Evolutionary conservation across 805 yeast genomes (phyloP).

Genomic region (Metschnikowia amazonensis): DNA sequence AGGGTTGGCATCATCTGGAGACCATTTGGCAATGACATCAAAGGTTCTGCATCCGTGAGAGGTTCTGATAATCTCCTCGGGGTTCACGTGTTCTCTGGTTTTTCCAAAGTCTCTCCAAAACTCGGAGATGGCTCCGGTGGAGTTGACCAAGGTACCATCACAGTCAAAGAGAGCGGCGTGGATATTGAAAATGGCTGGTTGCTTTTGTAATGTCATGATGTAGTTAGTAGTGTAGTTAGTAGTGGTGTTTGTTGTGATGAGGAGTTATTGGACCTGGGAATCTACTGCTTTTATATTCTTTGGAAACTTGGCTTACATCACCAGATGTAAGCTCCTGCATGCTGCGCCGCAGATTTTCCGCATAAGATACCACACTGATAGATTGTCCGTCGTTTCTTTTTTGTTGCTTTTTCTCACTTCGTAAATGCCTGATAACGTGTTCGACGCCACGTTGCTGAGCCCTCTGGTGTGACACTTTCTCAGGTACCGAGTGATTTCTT

Average conservation of each 20-base stretch:
- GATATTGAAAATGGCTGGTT: conserved; percentile 42
- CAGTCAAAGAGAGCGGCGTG: conserved; percentile 68
- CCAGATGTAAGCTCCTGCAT: background rate
- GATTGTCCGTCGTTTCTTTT: conserved; percentile 1
- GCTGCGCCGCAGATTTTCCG: conserved; percentile 6
- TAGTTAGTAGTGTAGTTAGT: too few species aligned
- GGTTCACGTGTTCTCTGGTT: conserved; percentile 63
- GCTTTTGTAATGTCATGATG: conserved; percentile 24
- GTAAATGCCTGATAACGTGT: background rate
- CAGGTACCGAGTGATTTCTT: too few species aligned
- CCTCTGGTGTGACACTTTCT: too few species aligned
- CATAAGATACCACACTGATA: background rate
- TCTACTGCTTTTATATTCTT: background rate
- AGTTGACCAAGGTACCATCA: conserved; percentile 82
- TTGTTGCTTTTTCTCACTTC: background rate
- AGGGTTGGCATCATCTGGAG: conserved; percentile 68
- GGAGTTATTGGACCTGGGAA: background rate
- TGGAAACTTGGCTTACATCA: background rate
- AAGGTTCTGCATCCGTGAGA: conserved; percentile 83
- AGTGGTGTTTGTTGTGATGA: too few species aligned
- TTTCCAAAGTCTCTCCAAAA: conserved; percentile 75
- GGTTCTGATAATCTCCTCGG: conserved; percentile 66
- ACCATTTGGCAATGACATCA: conserved; percentile 69
- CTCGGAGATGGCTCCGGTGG: conserved; percentile 77
- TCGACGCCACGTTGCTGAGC: background rate